Percentiles rank a stretch among this genome's conserved stretches.
phyloP scores from a whole-genome alignment of 2,329 filamentous ascomycete species.

The Ceratocystis variospora region DNA sequence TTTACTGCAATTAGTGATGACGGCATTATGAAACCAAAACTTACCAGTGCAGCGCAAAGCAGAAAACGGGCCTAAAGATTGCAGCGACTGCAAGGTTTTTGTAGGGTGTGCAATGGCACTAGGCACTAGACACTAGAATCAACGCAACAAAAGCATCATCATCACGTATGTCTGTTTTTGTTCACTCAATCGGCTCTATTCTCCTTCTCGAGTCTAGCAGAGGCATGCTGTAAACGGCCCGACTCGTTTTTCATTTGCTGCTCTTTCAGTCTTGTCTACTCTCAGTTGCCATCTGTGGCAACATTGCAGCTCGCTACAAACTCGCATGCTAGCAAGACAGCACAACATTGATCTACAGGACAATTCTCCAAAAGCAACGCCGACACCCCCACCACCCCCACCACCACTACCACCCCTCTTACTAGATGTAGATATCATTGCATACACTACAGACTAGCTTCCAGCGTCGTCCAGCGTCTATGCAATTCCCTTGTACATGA shows the following conservation, averaged over 20 bases:
- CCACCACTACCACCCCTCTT: not conserved
- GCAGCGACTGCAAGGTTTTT: too few species aligned
- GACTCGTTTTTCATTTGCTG: not conserved
- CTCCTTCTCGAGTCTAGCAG: not conserved
- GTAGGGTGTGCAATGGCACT: too few species aligned
- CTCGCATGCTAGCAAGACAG: not conserved
- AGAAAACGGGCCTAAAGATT: too few species aligned
- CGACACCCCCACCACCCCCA: not conserved
- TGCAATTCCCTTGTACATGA: not conserved
- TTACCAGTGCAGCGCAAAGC: too few species aligned
- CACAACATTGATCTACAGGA: not conserved
- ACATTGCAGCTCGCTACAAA: not conserved
- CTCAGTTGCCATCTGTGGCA: not conserved
- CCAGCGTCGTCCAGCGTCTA: not conserved
- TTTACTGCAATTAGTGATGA: too few species aligned
- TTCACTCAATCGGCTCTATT: not conserved
- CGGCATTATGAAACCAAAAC: too few species aligned
- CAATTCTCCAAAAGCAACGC: not conserved
- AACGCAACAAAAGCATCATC: not conserved
- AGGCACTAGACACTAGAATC: too few species aligned
- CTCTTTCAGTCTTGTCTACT: not conserved
- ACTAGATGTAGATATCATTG: not conserved
- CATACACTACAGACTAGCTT: not conserved
- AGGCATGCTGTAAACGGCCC: slow-evolving; percentile 8
- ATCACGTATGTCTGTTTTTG: not conserved